These are phyloP conservation scores for Clitocybe nebularis DNA, from an alignment of 1,284 basidiomycete genomes.

Conservation along the genomic window DNA sequence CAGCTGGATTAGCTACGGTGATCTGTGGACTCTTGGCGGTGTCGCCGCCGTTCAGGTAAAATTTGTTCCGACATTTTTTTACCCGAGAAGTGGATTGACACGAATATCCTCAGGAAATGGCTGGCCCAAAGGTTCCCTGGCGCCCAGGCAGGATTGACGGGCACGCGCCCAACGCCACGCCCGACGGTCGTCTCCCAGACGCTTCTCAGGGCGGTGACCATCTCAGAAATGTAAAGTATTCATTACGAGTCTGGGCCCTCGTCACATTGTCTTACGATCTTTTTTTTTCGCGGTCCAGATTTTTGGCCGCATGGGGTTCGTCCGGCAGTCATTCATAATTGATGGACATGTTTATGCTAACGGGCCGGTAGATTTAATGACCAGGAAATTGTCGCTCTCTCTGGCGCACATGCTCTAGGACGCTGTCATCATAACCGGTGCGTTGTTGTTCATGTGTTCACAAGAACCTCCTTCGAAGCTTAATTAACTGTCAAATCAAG, in stretches of 20 bases:
- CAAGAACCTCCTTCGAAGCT: background rate
- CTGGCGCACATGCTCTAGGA: conserved; percentile 92
- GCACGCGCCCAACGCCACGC: conserved; percentile 71
- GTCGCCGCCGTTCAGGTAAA: conserved; percentile 75
- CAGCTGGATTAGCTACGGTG: conserved; percentile 91
- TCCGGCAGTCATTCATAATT: conserved; percentile 9
- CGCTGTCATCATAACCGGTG: conserved; percentile 84
- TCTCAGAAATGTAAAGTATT: conserved; percentile 61
- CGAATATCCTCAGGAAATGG: conserved; percentile 65
- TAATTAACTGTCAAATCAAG: conserved; percentile 31
- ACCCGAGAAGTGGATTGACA: too few relatives aligned
- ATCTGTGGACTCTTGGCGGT: conserved; percentile 91
- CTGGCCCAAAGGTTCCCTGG: conserved; percentile 83
- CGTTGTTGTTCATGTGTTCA: conserved; percentile 14
- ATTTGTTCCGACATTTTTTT: too few relatives aligned
- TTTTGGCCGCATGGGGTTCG: conserved; percentile 86
- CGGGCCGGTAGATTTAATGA: conserved; percentile 72
- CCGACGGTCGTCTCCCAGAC: conserved; percentile 94
- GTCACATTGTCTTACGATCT: conserved; percentile 2
- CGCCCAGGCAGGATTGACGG: conserved; percentile 87
- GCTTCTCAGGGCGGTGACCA: conserved; percentile 84
- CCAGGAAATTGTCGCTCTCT: conserved; percentile 93
- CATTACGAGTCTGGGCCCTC: background rate
- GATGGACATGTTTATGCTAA: background rate
- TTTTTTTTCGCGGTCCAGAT: conserved; percentile 42